A percentile compares a stretch with the other conserved stretches of the same genome.
Conservation (phyloP, 2,329 filamentous ascomycete genomes). For the Microcera coccophila region DNA sequence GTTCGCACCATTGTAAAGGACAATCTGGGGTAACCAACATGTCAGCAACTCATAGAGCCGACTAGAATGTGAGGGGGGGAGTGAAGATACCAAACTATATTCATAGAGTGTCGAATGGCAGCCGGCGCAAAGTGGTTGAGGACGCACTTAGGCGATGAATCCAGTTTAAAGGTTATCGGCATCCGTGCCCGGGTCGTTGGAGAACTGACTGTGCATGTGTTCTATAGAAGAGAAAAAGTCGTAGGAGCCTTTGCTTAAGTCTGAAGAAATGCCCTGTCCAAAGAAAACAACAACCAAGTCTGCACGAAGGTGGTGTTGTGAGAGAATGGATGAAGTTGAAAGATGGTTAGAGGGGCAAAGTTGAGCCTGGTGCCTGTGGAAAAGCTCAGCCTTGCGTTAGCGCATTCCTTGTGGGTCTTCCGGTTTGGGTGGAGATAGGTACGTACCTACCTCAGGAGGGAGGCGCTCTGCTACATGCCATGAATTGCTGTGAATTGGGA, state of each 20-base stretch:
- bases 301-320: neutral
- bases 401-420: neutral
- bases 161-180: too few species aligned
- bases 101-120: too few species aligned
- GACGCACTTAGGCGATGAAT: slow-evolving; percentile 10
- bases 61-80: too few species aligned
- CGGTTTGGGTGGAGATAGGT: neutral
- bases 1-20: slow-evolving; percentile 27
- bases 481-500: neutral
- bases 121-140: slow-evolving; percentile 12
- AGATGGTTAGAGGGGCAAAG: slow-evolving; percentile 24
- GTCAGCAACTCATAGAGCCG: slow-evolving; percentile 15
- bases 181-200: too few species aligned
- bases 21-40: neutral
- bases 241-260: too few species aligned
- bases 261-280: too few species aligned
- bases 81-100: too few species aligned
- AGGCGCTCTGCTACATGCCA: slow-evolving; percentile 1
- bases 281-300: too few species aligned
- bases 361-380: slow-evolving; percentile 14
- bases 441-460: neutral
- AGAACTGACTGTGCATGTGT: too few species aligned
- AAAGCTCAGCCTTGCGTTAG: slow-evolving; percentile 20
- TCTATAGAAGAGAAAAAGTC: too few species aligned
- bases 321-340: slow-evolving; percentile 13